A percentile compares a stretch with the other conserved stretches of the same genome.
Conservation (phyloP, 2,329 filamentous ascomycete genomes). For the Chaetomium olivaceum region DNA sequence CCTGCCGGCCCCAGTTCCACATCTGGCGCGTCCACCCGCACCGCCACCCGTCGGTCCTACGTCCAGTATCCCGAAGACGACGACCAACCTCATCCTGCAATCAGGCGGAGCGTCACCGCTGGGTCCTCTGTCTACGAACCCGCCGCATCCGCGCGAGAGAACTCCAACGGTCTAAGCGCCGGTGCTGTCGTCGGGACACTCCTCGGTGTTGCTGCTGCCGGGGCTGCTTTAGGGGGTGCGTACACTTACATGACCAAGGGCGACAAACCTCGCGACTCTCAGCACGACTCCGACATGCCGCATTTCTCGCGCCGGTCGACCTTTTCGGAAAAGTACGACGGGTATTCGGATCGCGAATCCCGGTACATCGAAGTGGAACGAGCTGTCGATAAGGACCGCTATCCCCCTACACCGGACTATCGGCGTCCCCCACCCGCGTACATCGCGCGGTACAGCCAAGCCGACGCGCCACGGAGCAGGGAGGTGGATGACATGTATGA, state of each 20-base stretch:
- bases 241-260: constrained; percentile 68
- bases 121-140: constrained; percentile 33
- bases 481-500: constrained; percentile 44
- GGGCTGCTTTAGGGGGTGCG: constrained; percentile 60
- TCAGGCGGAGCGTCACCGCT: constrained; percentile 36
- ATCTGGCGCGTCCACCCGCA: constrained; percentile 26
- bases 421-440: constrained; percentile 42
- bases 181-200: constrained; percentile 73
- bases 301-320: constrained; percentile 48
- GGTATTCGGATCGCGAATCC: constrained; percentile 37
- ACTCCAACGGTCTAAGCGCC: constrained; percentile 50
- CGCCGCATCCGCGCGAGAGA: constrained; percentile 39
- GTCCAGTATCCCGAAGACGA: constrained; percentile 39
- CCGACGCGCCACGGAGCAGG: constrained; percentile 33
- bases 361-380: constrained; percentile 44
- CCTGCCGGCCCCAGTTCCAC: constrained; percentile 29
- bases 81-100: constrained; percentile 25
- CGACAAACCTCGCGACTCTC: constrained; percentile 48
- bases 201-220: constrained; percentile 56
- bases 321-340: constrained; percentile 42
- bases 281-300: constrained; percentile 45
- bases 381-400: constrained; percentile 42
- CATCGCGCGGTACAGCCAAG: constrained; percentile 42
- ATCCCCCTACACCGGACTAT: constrained; percentile 36
- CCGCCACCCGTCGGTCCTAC: constrained; percentile 33